Base-by-base conservation (phyloP, 768 basidiomycete genomes). In the Suillus variegatus region DNA sequence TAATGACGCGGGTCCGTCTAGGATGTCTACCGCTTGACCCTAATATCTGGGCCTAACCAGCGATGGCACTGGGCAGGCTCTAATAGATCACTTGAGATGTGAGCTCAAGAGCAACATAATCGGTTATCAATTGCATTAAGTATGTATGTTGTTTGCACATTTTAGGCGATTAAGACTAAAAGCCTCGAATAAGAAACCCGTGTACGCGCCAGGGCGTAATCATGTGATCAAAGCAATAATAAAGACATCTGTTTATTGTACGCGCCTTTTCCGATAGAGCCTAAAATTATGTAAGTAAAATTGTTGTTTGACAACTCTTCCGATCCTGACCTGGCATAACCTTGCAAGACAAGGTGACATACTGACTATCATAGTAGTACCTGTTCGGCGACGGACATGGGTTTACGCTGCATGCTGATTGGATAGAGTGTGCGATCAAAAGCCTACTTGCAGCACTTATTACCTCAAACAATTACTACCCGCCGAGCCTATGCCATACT, bases 181-280 rank as follows among this genome's bases (percentile, higher is more conserved):
- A 28, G 28, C 36, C 36, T 51, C 14, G 25, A 51, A 51, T 51
- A 51, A 51, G 14, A 51, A 52, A 52, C 28, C 25, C 16, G 49
- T 25, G 22, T 47, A 49, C 6, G 47, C 4, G 12, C 47, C 22
- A 14, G 6, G 22, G 49, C 25, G 25, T 8, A 51, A 52, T 52
- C 51, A 52, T 32, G 51, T 52, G 51, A 52, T 28, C 28, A 52
- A 52, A 32, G 28, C 28, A 52, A 52, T 28, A 32, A 32, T 28
- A 32, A 32, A 10, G 28, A 52, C 51, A 32, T 16, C 61, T 56
- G 6, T 61, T 61, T 46, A 57, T 58, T 40, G 51, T 63, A 74
- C 74, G 69, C 70, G 71, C 73, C 76, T 68, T 64, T 28, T 64
- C 67, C 10, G 40, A 25, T 66, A 63, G 61, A n/a, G n/a, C n/a